Conservation (phyloP, 2,329 filamentous ascomycete genomes). For the Pseudopyrenochaeta lycopersici region DNA sequence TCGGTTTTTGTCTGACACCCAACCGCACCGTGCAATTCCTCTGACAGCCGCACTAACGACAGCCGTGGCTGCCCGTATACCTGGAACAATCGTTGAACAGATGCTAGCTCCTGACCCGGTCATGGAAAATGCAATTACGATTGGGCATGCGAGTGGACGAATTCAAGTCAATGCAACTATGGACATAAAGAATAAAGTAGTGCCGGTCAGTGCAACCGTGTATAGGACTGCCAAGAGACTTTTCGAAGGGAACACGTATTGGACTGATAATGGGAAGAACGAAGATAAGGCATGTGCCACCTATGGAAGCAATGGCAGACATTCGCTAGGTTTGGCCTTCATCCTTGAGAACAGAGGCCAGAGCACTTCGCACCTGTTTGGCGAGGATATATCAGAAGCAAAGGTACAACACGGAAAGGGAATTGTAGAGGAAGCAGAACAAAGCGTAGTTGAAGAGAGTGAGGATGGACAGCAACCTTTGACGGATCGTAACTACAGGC, state of each 20-base stretch:
- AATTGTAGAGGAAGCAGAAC: not conserved
- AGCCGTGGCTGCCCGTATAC: conserved; percentile 51
- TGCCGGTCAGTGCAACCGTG: conserved; percentile 40
- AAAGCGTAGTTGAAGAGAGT: not conserved
- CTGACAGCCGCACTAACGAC: conserved; percentile 54
- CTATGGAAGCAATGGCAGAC: conserved; percentile 14
- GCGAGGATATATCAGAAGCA: conserved; percentile 7
- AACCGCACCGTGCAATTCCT: conserved; percentile 56
- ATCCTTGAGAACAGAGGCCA: conserved; percentile 22
- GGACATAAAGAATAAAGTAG: conserved; percentile 29
- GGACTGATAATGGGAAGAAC: conserved; percentile 15
- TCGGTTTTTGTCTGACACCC: conserved; percentile 55
- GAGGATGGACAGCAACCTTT: not conserved
- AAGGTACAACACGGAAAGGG: not conserved
- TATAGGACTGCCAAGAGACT: conserved; percentile 49
- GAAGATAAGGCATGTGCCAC: not conserved
- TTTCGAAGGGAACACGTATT: conserved; percentile 46
- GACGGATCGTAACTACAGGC: not conserved
- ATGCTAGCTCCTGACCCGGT: conserved; percentile 35
- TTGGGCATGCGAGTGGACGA: conserved; percentile 51
- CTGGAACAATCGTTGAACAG: conserved; percentile 48
- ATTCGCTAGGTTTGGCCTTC: conserved; percentile 34
- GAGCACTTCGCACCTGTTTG: conserved; percentile 17
- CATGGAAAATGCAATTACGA: conserved; percentile 43
- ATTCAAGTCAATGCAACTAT: conserved; percentile 49